A percentile compares a stretch with the other conserved stretches of the same genome.
Conservation (phyloP, 2,329 filamentous ascomycete genomes). For the Colletotrichum noveboracense region DNA sequence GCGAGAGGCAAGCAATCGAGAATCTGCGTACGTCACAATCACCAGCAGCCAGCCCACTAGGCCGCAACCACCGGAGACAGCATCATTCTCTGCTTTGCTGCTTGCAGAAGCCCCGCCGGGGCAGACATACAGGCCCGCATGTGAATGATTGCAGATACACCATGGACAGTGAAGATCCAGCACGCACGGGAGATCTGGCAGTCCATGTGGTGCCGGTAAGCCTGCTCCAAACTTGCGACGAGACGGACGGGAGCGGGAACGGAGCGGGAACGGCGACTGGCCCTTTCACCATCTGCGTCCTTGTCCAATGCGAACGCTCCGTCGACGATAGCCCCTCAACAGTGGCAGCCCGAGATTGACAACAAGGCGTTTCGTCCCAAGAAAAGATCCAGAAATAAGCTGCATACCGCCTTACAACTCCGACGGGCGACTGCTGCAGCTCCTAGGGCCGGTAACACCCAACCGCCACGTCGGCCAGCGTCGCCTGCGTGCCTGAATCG, state of each 20-base stretch:
- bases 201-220: neutral
- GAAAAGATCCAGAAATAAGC: neutral
- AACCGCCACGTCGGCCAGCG: constrained; percentile 14
- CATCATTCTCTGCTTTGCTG: neutral
- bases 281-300: neutral
- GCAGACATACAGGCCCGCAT: neutral
- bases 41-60: neutral
- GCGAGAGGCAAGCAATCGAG: neutral
- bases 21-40: neutral
- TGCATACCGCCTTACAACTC: neutral
- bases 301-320: neutral
- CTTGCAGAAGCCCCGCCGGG: neutral
- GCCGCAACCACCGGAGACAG: neutral
- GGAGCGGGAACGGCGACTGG: neutral
- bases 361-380: neutral
- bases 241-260: neutral
- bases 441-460: constrained; percentile 8
- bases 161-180: neutral
- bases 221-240: constrained; percentile 2
- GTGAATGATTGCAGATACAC: neutral
- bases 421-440: neutral
- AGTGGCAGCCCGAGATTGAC: neutral
- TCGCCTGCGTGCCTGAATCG: constrained; percentile 3
- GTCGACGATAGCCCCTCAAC: neutral
- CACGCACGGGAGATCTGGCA: neutral